Conservation (phyloP, 805 yeast genomes). For the Yarrowia sp. region DNA sequence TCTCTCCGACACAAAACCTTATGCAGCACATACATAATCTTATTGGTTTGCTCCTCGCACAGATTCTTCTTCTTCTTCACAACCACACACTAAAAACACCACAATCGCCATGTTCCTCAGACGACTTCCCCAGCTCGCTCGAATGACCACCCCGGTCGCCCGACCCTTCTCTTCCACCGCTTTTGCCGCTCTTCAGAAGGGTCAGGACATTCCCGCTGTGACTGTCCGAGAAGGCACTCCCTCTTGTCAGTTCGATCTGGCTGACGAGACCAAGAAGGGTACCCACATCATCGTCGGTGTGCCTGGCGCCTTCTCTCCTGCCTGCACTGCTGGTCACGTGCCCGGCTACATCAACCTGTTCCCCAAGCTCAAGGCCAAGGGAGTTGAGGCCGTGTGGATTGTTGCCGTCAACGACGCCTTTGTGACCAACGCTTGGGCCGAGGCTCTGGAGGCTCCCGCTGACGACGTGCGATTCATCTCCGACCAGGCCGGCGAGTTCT, state of each 20-base stretch:
- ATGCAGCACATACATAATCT: constrained; percentile 11
- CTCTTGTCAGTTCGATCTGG: constrained; percentile 57
- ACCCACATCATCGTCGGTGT: constrained; percentile 58
- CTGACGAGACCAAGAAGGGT: constrained; percentile 48
- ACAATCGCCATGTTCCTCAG: neutral
- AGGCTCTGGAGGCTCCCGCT: constrained; percentile 37
- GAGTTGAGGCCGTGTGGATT: constrained; percentile 60
- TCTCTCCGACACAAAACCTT: neutral
- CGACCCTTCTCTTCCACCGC: constrained; percentile 30
- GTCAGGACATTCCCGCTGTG: constrained; percentile 60
- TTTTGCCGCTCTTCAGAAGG: constrained; percentile 48
- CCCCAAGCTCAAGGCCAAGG: constrained; percentile 58
- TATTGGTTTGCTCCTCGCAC: constrained; percentile 2
- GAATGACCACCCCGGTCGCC: neutral
- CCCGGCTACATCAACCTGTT: constrained; percentile 66
- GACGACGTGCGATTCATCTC: constrained; percentile 58
- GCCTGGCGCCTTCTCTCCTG: constrained; percentile 81
- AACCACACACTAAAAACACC: neutral
- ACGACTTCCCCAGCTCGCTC: constrained; percentile 17
- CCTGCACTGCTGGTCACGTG: constrained; percentile 67
- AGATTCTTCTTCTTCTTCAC: constrained; percentile 4
- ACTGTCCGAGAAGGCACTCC: constrained; percentile 61
- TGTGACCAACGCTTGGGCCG: constrained; percentile 79
- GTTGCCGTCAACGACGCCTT: constrained; percentile 85
- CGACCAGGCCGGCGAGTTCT: constrained; percentile 76